Evolutionary conservation across 2,329 filamentous ascomycete genomes (phyloP).

Genomic region (Gnomoniopsis sp.): DNA sequence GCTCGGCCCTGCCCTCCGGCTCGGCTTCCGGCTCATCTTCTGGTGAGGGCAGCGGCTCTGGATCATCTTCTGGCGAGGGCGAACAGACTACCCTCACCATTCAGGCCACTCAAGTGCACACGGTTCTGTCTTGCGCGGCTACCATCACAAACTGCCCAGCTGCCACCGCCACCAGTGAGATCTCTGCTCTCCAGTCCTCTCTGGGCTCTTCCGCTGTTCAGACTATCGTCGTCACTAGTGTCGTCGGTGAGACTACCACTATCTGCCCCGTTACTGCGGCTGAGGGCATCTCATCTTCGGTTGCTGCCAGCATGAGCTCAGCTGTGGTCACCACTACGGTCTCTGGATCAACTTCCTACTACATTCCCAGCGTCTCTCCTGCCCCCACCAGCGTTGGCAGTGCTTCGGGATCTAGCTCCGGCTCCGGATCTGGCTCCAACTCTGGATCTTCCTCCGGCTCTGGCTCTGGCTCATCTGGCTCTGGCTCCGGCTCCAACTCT

Average conservation of each 20-base stretch:
- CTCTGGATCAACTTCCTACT: background rate
- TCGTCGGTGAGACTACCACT: slow-evolving; percentile 23
- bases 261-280: slow-evolving; percentile 23
- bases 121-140: slow-evolving; percentile 27
- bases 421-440: background rate
- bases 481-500: background rate
- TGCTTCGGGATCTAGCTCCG: background rate
- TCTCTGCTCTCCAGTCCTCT: slow-evolving; percentile 12
- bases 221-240: slow-evolving; percentile 23
- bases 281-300: slow-evolving; percentile 5
- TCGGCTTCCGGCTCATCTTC: background rate
- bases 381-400: background rate
- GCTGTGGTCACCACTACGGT: slow-evolving; percentile 9
- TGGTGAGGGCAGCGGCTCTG: background rate
- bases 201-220: slow-evolving; percentile 20
- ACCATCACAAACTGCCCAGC: slow-evolving; percentile 28
- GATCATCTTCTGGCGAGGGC: background rate
- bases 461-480: background rate
- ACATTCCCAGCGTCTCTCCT: background rate
- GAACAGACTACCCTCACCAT: slow-evolving; percentile 17
- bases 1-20: background rate
- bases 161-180: slow-evolving; percentile 7
- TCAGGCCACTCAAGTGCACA: slow-evolving; percentile 19
- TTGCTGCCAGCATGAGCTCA: slow-evolving; percentile 17
- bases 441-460: background rate